A percentile compares a stretch with the other conserved stretches of the same genome.
Conservation (phyloP, 2,329 filamentous ascomycete species). For the Gaeumannomyces tritici region DNA sequence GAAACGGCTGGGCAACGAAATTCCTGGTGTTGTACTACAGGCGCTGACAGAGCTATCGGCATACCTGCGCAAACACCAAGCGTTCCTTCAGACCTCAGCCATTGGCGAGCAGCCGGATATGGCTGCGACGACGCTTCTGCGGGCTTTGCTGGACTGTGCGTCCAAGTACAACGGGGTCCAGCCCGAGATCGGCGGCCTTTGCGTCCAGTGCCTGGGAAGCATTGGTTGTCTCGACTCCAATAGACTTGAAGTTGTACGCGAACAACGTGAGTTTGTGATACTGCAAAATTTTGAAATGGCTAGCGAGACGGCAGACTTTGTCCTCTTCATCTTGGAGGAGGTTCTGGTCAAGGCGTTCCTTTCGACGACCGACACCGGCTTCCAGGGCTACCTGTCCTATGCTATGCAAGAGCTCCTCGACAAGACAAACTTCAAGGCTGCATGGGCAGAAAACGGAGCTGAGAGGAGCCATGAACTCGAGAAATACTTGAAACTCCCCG, state of each 20-base stretch:
- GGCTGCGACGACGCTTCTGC: conserved; percentile 60
- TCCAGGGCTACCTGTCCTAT: conserved; percentile 87
- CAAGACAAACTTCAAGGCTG: conserved; percentile 61
- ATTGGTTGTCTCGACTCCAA: conserved; percentile 91
- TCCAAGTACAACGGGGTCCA: conserved; percentile 67
- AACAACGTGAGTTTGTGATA: conserved; percentile 76
- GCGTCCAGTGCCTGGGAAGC: conserved; percentile 74
- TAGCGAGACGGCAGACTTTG: conserved; percentile 76
- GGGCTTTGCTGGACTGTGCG: conserved; percentile 76
- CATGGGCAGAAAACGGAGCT: conserved; percentile 29
- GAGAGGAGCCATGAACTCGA: conserved; percentile 53
- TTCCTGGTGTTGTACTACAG: conserved; percentile 73
- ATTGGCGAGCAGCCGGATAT: conserved; percentile 76
- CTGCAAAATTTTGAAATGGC: conserved; percentile 74
- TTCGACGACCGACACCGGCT: conserved; percentile 75
- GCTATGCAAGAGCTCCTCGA: conserved; percentile 88
- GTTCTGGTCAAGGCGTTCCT: conserved; percentile 87
- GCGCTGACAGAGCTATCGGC: conserved; percentile 67
- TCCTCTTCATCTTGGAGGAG: conserved; percentile 74
- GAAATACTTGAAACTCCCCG: conserved; percentile 71
- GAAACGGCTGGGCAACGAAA: conserved; percentile 70
- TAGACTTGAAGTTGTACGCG: conserved; percentile 68
- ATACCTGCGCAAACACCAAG: conserved; percentile 66
- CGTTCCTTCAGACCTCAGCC: conserved; percentile 67
- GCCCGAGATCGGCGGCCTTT: conserved; percentile 58